A percentile compares a stretch with the other conserved stretches of the same genome.
Conservation (phyloP, 169 alveolate genomes). For the Miamiensis avidus region DNA sequence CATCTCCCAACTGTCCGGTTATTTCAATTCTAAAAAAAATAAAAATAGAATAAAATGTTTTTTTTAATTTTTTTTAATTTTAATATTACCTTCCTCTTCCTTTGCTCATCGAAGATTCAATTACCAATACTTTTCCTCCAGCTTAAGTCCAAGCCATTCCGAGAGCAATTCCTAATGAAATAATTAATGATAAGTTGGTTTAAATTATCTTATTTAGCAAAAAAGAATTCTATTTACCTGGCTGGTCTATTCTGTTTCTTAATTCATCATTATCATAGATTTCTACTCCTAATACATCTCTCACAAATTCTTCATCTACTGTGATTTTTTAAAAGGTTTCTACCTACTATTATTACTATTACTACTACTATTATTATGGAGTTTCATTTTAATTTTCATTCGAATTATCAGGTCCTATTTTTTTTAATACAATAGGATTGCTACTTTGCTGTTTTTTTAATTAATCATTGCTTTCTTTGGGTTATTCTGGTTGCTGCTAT, state of each 20-base stretch:
- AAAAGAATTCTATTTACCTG: conserved; percentile 41
- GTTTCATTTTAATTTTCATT: too few relatives aligned
- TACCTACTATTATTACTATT: neutral
- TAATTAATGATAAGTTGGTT: too few relatives aligned
- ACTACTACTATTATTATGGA: neutral
- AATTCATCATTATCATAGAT: conserved; percentile 42
- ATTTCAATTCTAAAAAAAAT: conserved; percentile 22
- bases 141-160: conserved; percentile 73
- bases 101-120: conserved; percentile 60
- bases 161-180: conserved; percentile 36
- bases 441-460: neutral
- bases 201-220: too few relatives aligned
- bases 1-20: conserved; percentile 76
- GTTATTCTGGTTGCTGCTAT: too few relatives aligned
- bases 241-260: conserved; percentile 48
- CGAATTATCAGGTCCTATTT: too few relatives aligned
- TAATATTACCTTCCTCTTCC: conserved; percentile 51
- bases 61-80: neutral
- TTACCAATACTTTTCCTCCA: conserved; percentile 69
- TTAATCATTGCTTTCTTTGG: neutral
- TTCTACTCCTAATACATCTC: conserved; percentile 62
- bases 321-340: conserved; percentile 36
- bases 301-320: conserved; percentile 50
- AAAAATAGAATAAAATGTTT: neutral
- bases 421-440: neutral